Base-by-base conservation (phyloP, 1,284 basidiomycete genomes). In the Omphalotus olearius region DNA sequence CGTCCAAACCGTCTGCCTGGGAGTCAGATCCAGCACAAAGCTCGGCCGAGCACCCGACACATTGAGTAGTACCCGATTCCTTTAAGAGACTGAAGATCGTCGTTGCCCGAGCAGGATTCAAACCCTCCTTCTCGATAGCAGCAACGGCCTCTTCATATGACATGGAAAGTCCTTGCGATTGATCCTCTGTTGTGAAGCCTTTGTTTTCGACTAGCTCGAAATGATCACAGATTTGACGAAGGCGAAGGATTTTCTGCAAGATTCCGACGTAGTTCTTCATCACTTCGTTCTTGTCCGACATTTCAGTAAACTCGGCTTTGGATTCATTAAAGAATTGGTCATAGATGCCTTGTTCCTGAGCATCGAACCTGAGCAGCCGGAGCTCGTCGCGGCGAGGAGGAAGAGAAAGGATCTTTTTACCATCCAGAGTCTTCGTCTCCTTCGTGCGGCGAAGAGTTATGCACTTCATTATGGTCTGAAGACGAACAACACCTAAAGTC, bases 211-310 rank as follows among this genome's bases (percentile, higher is more conserved):
- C 91, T 33, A 99, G 79, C 60, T 95, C 93, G 59, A 85, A 91
- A 69, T 99, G 95, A 65, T 98, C 93, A 71, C 97, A 99, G 47
- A 98, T 98, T 73, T 99, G 94, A 37, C 97, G 88, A 36, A 99
- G 79, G 7, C 93, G 89, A 49, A 98, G 74, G 52, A 98, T 89
- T 74, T 96, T 95, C 72, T 98, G 95, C 58, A 99, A 70, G 60
- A 99, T 97, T 48, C 94, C 93, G 53, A 97, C 96, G 62, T 98
- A 98, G 66, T 98, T 98, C 80, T 95, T 95, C 84, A 93, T 92
- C 46, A 97, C 86, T 66, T 95, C 91, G 60, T 91, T 90, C 66
- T 89, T 90, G 66, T 85, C 79, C 52, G 88, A 82, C 56, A 98
- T 77, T 64, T 92, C 86, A 58, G 83, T 83, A 67, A 98, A 97